Base-by-base conservation (phyloP, 805 yeast species). In the Debaryomyces maramus region DNA sequence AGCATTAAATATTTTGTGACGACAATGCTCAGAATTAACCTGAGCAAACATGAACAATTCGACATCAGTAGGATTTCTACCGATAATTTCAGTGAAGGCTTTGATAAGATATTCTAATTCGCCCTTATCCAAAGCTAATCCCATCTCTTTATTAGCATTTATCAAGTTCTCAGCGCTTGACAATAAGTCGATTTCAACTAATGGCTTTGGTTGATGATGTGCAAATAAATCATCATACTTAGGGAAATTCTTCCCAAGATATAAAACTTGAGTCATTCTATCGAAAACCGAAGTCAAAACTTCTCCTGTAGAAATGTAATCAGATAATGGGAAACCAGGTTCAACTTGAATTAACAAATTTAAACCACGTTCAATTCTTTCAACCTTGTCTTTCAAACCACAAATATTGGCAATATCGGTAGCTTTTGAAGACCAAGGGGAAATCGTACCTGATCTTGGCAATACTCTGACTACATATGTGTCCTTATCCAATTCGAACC, bases 381-480 rank as follows among this genome's bases (percentile, higher is more conserved):
- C 87, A 35, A 93, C 73, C 45, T 74, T 77, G 14, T 74, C 72
- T 27, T 72, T 77, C 45, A 93, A 74, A 7, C 97, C 97, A 67
- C 96, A 88, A 41, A 87, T 95, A 41, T 82, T 79, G 38, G 90
- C 78, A 51, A 93, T 93, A 66, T 93, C 91, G 29, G 99, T 90
- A 19, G 99, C 99, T 68, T 93, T 93, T 10, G 98, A 90, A 7
- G 97, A 88, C 99, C 99, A 93, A 23, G 99, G 98, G 18, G 98
- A 90, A 50, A 93, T 91, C 9, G 99, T 93, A 45, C 99, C 99
- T 6, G 89, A 72, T 63, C 98, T 80, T 32, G 99, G 99, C 38
- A 89, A 73, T 38, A 93, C 75, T 60, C 95, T 77, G 34, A 91
- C 66, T 48, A 89, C 67, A 46, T 78, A 76, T 22, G 80, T 67